Conservation (phyloP, 148 eudicot genomes). For the Rheum nobile region DNA sequence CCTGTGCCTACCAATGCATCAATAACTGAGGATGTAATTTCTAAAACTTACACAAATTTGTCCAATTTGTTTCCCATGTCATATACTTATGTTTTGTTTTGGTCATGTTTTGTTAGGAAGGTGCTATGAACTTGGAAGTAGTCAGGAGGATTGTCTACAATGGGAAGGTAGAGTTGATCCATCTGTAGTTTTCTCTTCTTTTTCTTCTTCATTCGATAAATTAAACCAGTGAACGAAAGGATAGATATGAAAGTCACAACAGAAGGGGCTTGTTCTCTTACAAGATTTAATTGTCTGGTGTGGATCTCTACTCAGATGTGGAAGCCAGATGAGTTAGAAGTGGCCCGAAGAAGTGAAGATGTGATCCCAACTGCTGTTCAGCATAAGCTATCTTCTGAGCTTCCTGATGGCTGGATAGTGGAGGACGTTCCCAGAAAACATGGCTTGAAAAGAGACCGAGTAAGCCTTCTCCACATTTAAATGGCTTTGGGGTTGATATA, state of each 20-base stretch:
- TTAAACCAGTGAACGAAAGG: not conserved
- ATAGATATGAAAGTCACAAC: not conserved
- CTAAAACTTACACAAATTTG: not conserved
- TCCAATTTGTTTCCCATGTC: not conserved
- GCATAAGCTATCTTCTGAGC: constrained; percentile 2
- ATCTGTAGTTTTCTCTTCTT: not conserved
- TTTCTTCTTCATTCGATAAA: not conserved
- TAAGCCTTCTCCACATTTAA: not conserved
- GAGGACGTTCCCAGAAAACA: constrained; percentile 3
- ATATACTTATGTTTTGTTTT: not conserved
- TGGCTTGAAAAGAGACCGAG: constrained; percentile 1
- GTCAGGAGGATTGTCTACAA: constrained; percentile 5
- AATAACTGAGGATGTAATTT: not conserved
- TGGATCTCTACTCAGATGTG: constrained; percentile 6
- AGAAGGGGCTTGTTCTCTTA: not conserved
- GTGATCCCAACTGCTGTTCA: not conserved
- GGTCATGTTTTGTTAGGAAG: not conserved
- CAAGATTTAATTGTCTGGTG: not conserved
- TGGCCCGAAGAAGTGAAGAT: not conserved
- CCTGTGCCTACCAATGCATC: not conserved
- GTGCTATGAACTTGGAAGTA: constrained; percentile 2
- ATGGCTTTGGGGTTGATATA: not conserved
- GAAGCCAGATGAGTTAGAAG: constrained; percentile 5
- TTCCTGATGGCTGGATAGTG: constrained; percentile 6
- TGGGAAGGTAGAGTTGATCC: not conserved